Conservation (phyloP, 257 asterid species). For the Apocynum venetum region DNA sequence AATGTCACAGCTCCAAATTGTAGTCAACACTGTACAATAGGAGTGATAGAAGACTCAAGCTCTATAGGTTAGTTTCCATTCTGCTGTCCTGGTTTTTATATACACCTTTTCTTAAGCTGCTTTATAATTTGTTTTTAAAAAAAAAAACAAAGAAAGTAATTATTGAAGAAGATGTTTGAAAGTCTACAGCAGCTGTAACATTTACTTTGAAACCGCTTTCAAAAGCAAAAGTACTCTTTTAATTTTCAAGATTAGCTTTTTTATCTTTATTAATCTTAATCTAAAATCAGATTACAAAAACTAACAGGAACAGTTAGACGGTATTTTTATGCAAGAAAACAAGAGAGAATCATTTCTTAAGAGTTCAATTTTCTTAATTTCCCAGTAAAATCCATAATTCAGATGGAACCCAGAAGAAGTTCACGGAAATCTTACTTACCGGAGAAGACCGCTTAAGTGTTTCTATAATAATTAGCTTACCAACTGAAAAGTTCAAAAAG, state of each 20-base stretch:
- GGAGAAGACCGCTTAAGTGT: too few species aligned
- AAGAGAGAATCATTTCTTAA: background rate
- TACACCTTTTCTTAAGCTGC: background rate
- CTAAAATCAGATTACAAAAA: background rate
- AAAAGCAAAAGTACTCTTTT: background rate
- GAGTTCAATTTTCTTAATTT: background rate
- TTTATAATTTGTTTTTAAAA: too few species aligned
- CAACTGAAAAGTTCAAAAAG: too few species aligned
- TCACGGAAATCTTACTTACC: too few species aligned
- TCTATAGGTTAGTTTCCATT: too few species aligned
- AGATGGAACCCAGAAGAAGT: background rate
- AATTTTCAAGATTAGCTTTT: background rate
- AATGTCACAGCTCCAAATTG: background rate
- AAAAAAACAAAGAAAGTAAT: background rate
- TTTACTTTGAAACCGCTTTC: background rate
- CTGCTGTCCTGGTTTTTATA: background rate
- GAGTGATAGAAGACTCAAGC: background rate
- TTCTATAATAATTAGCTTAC: too few species aligned
- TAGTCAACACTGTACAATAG: background rate
- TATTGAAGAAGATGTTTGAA: background rate
- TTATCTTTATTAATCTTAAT: background rate
- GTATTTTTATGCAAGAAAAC: background rate
- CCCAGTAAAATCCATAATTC: background rate
- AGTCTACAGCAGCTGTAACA: background rate
- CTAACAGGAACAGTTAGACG: background rate